Percentiles rank a stretch among this genome's conserved stretches.
phyloP scores from a whole-genome alignment of 257 asterid species.

The Ocimum tenuiflorum region DNA sequence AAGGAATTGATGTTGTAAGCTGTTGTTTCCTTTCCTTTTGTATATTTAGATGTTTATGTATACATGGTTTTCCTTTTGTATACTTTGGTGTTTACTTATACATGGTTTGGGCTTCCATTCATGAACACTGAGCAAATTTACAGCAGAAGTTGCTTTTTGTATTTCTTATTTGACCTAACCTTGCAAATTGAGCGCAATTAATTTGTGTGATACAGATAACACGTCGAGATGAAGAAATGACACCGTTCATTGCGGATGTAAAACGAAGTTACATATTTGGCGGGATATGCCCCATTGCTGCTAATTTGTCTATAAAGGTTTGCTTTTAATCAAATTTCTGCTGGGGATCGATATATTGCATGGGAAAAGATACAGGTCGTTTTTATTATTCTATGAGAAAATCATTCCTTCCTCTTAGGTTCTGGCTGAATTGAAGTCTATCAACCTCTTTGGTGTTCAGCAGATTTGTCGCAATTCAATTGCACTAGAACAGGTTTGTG shows the following conservation, averaged over 20 bases:
- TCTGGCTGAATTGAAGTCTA: conserved; percentile 79
- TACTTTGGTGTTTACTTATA: neutral
- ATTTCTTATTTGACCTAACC: conserved; percentile 11
- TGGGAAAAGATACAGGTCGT: neutral
- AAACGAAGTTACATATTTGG: conserved; percentile 94
- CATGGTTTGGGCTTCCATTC: neutral
- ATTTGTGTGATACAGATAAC: conserved; percentile 54
- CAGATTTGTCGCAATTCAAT: conserved; percentile 97
- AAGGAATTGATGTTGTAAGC: neutral
- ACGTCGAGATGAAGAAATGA: conserved; percentile 96
- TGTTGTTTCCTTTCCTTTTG: neutral
- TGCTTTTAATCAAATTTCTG: conserved; percentile 23
- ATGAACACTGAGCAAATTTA: neutral
- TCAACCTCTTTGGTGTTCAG: conserved; percentile 98
- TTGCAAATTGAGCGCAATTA: conserved; percentile 7
- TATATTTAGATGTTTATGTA: neutral
- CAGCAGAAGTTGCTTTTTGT: neutral
- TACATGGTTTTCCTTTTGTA: neutral
- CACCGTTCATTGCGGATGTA: conserved; percentile 72
- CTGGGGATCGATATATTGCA: conserved; percentile 8
- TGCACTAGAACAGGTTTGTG: conserved; percentile 89
- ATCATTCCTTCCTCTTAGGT: conserved; percentile 43
- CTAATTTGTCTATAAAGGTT: conserved; percentile 78
- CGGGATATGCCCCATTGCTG: conserved; percentile 81
- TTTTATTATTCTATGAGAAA: conserved; percentile 16